Conservation (phyloP, 2,329 filamentous ascomycete genomes). For the Neodidymelliopsis sp. region DNA sequence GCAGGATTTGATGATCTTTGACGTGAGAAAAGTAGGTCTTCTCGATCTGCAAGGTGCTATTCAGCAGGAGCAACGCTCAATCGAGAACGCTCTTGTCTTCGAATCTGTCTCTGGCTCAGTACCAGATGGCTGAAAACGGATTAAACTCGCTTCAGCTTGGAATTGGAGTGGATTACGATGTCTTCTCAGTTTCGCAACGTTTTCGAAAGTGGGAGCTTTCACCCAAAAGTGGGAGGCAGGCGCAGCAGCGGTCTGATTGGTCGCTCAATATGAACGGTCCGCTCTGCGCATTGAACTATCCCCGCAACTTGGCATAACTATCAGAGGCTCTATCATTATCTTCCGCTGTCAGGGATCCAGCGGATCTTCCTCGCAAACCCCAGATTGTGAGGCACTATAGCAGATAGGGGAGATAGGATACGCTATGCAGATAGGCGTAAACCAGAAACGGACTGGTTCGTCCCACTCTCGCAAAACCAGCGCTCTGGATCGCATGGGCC, state of each 20-base stretch:
- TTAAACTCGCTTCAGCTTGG: no score
- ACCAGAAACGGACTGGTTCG: not conserved
- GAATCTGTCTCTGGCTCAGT: no score
- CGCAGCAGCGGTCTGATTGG: not conserved
- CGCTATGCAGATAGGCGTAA: conserved; percentile 12
- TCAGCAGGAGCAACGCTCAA: no score
- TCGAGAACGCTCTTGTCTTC: no score
- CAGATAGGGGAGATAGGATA: conserved; percentile 21
- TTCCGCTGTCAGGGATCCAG: not conserved
- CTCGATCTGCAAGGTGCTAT: no score
- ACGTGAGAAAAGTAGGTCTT: no score
- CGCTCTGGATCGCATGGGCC: not conserved
- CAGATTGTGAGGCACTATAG: conserved; percentile 9
- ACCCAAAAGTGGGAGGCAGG: conserved; percentile 6
- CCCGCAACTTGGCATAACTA: conserved; percentile 6
- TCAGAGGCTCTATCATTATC: conserved; percentile 11
- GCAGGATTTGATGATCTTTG: no score
- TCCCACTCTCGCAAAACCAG: conserved; percentile 20
- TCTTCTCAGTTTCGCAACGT: not conserved
- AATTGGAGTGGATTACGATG: not conserved
- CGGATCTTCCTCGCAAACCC: conserved; percentile 2
- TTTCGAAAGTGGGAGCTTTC: conserved; percentile 10
- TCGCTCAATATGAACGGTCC: not conserved
- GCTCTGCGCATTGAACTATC: conserved; percentile 3
- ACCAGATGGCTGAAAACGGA: no score